These are phyloP conservation scores for Colletotrichum somersetense DNA, from an alignment of 2,329 filamentous ascomycete species.

Conservation along the genomic window DNA sequence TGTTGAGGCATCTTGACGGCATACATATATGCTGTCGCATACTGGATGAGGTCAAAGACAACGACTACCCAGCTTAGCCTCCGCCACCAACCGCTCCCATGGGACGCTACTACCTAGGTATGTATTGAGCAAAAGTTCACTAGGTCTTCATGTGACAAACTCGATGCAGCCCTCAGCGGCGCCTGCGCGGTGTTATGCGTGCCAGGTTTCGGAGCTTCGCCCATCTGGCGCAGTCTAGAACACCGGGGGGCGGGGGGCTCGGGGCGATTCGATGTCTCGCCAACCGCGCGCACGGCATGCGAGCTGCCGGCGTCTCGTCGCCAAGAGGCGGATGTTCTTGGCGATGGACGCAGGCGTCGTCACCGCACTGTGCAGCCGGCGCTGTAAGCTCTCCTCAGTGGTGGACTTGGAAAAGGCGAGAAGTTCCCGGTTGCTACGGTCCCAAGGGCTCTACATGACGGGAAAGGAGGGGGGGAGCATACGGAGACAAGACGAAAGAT, in stretches of 20 bases:
- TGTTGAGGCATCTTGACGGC: not conserved
- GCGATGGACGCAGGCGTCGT: conserved; percentile 31
- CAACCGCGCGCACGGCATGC: conserved; percentile 14
- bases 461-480: not conserved
- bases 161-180: not conserved
- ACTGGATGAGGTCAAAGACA: not conserved
- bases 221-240: not conserved
- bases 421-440: not conserved
- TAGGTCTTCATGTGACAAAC: not conserved
- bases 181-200: not conserved
- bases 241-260: conserved; percentile 3
- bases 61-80: not conserved
- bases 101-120: not conserved
- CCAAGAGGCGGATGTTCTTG: conserved; percentile 35
- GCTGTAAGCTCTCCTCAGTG: not conserved
- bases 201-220: not conserved
- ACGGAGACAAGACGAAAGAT: not conserved
- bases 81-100: not conserved
- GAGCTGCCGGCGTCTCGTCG: conserved; percentile 9
- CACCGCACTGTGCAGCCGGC: conserved; percentile 22
- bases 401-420: not conserved
- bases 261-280: not conserved
- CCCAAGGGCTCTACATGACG: not conserved
- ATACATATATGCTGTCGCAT: not conserved
- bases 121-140: not conserved